Conservation (phyloP, 2,329 filamentous ascomycete genomes). For the Fusarium fujikuroi region DNA sequence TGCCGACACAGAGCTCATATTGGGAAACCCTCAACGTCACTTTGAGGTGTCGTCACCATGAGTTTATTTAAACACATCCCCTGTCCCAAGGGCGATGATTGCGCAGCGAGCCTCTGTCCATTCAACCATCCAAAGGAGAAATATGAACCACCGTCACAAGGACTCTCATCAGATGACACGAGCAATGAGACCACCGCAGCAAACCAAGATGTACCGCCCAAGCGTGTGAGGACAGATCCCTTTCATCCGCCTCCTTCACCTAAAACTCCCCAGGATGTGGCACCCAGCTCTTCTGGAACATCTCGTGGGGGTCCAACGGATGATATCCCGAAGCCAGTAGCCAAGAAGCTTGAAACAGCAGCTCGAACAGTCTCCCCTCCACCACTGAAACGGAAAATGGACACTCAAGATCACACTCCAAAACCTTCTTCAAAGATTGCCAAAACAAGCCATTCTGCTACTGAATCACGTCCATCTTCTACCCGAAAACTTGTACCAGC, state of each 20-base stretch:
- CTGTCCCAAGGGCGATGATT: slow-evolving; percentile 60
- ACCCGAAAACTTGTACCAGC: slow-evolving; percentile 24
- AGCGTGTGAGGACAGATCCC: slow-evolving; percentile 46
- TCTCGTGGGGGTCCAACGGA: slow-evolving; percentile 4
- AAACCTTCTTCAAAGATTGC: slow-evolving; percentile 11
- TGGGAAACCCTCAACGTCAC: not conserved
- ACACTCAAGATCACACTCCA: slow-evolving; percentile 9
- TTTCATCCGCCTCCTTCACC: slow-evolving; percentile 16
- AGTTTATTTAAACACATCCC: slow-evolving; percentile 60
- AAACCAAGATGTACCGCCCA: slow-evolving; percentile 46
- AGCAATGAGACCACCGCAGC: slow-evolving; percentile 10
- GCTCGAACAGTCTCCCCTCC: slow-evolving; percentile 51
- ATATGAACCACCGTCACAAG: slow-evolving; percentile 5
- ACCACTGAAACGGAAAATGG: slow-evolving; percentile 44
- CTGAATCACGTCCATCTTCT: slow-evolving; percentile 32
- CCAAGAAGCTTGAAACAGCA: slow-evolving; percentile 37
- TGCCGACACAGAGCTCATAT: not conserved
- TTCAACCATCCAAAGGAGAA: slow-evolving; percentile 58
- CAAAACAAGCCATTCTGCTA: slow-evolving; percentile 6
- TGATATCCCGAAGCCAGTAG: not conserved
- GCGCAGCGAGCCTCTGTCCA: slow-evolving; percentile 62
- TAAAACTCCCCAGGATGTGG: slow-evolving; percentile 7
- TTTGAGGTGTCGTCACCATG: slow-evolving; percentile 42
- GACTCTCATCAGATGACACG: not conserved
- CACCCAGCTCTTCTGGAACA: slow-evolving; percentile 9